Base-by-base conservation (phyloP, 805 yeast species). In the Yamadazyma sp. region DNA sequence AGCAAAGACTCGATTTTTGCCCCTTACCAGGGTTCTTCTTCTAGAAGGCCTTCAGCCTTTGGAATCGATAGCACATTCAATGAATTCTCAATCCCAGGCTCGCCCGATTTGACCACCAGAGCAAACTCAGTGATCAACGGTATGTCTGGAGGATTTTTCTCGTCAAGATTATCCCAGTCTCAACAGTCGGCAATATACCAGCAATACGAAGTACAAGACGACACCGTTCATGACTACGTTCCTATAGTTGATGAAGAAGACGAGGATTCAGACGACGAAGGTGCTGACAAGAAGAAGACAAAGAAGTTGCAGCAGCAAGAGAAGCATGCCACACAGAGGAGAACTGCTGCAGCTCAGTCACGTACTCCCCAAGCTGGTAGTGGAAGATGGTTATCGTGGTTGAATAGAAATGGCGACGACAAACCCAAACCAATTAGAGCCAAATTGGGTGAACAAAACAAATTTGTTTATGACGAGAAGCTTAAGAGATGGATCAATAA, bases 401-500 rank as follows among this genome's bases (percentile, higher is more conserved):
- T 45, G 21, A 40, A 42, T 21, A 30, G 40, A 29, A 16, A 13
- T 9, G 72, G 71, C 30, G 74, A 77, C 19, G 81, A 77, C 32
- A 85, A 78, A 36, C 87, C 86, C 26, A 86, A 85, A 53, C 84
- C 89, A 0, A 73, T 81, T 44, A 77, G 78, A 46, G 98, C 96
- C 24, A 88, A 93, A 48, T 64, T 93, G 37, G 99, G 98, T 9
- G 86, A 84, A 40, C 74, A 79, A 42, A 83, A 72, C 54, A 67
- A 76, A 12, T 83, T 93, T 55, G 75, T 77, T 52, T 93, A 79
- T 57, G 96, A 90, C 62, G 91, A 86, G 50, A 78, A 84, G 42
- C 73, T 84, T 54, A 81, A 83, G 56, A 75, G 96, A 52, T 93
- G 97, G 96, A 78, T 93, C 36, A 82, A 87, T 54, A 77, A 76